Percentiles rank a stretch among this genome's conserved stretches.
Conservation (phyloP, 2,329 filamentous ascomycete genomes). For the Trichoderma sp. region DNA sequence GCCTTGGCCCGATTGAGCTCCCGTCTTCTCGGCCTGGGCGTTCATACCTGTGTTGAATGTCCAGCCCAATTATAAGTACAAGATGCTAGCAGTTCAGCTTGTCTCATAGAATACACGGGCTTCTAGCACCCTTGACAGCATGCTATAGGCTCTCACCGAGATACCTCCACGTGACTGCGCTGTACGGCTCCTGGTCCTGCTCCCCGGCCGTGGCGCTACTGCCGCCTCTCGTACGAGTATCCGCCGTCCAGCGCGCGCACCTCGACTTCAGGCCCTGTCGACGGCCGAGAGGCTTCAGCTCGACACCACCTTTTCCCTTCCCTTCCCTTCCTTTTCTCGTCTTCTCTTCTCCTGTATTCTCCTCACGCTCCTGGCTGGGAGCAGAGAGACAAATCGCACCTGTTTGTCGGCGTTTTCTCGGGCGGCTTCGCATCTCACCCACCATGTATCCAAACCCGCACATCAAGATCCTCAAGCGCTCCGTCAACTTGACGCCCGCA, state of each 20-base stretch:
- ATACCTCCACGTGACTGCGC: slow-evolving; percentile 3
- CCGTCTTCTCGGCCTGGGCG: no score
- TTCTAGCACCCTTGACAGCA: not conserved
- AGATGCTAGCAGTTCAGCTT: not conserved
- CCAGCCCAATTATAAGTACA: not conserved
- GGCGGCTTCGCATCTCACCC: not conserved
- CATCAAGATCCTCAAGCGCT: not conserved
- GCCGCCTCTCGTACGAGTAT: not conserved
- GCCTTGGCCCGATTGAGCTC: not conserved
- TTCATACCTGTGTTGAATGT: no score
- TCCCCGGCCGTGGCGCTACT: not conserved
- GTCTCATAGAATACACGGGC: no score
- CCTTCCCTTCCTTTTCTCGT: not conserved
- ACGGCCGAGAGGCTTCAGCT: not conserved
- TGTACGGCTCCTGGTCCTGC: not conserved
- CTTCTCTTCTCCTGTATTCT: not conserved
- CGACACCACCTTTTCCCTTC: not conserved
- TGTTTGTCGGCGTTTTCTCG: not conserved
- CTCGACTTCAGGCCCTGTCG: not conserved
- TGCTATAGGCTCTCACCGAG: not conserved
- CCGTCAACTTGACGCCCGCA: not conserved
- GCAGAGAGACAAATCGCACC: not conserved
- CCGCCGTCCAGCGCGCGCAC: not conserved
- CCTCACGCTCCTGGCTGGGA: not conserved
- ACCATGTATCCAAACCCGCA: not conserved